phyloP scores from a whole-genome alignment of 2,329 filamentous ascomycete species.

The Periconia macrospinosa region DNA sequence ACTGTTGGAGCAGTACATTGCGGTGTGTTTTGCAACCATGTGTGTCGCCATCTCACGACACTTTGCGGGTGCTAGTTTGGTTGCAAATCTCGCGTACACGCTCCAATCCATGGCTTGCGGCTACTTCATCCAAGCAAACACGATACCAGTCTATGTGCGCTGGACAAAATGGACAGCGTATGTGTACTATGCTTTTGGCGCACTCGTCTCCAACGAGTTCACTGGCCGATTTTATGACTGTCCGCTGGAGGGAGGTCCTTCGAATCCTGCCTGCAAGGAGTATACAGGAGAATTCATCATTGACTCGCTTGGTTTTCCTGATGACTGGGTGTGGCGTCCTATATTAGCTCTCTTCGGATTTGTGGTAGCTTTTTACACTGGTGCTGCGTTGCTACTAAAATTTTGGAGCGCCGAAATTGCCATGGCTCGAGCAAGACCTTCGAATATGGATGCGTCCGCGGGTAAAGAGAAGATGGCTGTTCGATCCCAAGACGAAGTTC shows the following conservation, averaged over 20 bases:
- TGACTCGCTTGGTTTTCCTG: conserved; percentile 67
- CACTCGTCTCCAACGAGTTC: conserved; percentile 74
- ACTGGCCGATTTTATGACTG: conserved; percentile 73
- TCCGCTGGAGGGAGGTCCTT: conserved; percentile 62
- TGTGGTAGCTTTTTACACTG: conserved; percentile 62
- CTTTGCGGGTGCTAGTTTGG: conserved; percentile 70
- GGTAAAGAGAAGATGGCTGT: conserved; percentile 70
- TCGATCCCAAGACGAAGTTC: conserved; percentile 56
- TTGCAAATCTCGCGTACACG: conserved; percentile 73
- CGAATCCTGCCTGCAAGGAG: conserved; percentile 66
- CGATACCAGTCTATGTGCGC: conserved; percentile 75
- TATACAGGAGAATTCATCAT: conserved; percentile 73
- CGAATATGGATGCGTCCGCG: conserved; percentile 62
- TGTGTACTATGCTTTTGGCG: conserved; percentile 65
- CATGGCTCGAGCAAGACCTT: conserved; percentile 63
- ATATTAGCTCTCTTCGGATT: conserved; percentile 67
- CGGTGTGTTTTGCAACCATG: conserved; percentile 70
- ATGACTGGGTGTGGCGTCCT: conserved; percentile 67
- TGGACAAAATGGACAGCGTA: conserved; percentile 74
- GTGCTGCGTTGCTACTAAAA: conserved; percentile 64
- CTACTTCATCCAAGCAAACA: conserved; percentile 73
- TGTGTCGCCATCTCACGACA: conserved; percentile 67
- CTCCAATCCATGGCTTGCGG: conserved; percentile 75
- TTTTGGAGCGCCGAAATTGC: conserved; percentile 70
- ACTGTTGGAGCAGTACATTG: conserved; percentile 72